Percentiles rank a stretch among this genome's conserved stretches.
Evolutionary conservation across 1,284 basidiomycete species (phyloP).

Genomic region (Trichosporon ovoides): DNA sequence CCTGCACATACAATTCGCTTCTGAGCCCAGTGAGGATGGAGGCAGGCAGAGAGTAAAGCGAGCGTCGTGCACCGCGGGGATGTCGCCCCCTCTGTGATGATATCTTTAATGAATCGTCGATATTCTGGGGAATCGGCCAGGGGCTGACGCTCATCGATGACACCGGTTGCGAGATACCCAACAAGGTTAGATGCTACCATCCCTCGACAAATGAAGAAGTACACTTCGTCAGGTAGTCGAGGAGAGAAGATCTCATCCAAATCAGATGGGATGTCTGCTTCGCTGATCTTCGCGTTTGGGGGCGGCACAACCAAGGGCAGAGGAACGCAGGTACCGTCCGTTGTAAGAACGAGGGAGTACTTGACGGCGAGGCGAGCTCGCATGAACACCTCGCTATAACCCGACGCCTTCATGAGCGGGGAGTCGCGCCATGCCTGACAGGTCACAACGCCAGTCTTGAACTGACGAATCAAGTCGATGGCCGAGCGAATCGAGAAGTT

Average conservation of each 20-base stretch:
- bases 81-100: conserved; percentile 85
- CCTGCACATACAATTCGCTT: conserved; percentile 56
- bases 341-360: conserved; percentile 82
- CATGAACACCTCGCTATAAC: conserved; percentile 80
- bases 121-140: conserved; percentile 93
- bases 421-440: conserved; percentile 71
- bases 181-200: conserved; percentile 80
- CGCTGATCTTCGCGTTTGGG: conserved; percentile 54
- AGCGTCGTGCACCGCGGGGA: conserved; percentile 87
- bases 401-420: conserved; percentile 26
- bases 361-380: conserved; percentile 88
- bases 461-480: conserved; percentile 82
- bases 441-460: conserved; percentile 75
- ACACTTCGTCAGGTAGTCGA: conserved; percentile 91
- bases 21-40: conserved; percentile 68
- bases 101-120: conserved; percentile 87
- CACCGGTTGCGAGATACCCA: conserved; percentile 79
- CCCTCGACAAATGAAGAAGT: conserved; percentile 91
- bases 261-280: conserved; percentile 82
- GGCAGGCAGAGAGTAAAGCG: conserved; percentile 71
- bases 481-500: conserved; percentile 69
- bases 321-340: conserved; percentile 81
- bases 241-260: conserved; percentile 93
- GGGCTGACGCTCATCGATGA: conserved; percentile 78
- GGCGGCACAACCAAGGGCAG: conserved; percentile 70